phyloP scores from a whole-genome alignment of 2,329 filamentous ascomycete genomes.

The Diplocarpon rosae region DNA sequence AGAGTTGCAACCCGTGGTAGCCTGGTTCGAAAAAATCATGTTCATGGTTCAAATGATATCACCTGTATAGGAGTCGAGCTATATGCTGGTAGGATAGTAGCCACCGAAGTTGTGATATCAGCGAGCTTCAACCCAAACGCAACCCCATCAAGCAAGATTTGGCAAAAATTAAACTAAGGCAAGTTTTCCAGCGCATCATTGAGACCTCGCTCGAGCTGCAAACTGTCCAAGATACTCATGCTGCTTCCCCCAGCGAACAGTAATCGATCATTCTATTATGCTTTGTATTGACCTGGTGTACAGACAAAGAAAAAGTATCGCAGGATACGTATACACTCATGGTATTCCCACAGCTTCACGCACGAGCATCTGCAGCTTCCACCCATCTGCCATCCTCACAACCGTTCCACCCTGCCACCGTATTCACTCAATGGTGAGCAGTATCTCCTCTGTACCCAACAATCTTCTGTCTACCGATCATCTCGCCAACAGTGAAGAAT shows the following conservation, averaged over 20 bases:
- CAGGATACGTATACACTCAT: slow-evolving; percentile 17
- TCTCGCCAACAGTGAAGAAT: slow-evolving; percentile 97
- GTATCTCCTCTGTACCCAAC: slow-evolving; percentile 76
- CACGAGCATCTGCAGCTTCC: slow-evolving; percentile 1
- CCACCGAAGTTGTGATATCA: too few species aligned
- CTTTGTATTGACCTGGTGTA: slow-evolving; percentile 15
- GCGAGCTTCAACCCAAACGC: too few species aligned
- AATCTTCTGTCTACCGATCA: slow-evolving; percentile 90
- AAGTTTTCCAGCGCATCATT: background rate
- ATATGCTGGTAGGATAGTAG: too few species aligned
- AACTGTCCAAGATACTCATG: background rate
- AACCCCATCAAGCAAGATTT: too few species aligned
- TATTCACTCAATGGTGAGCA: slow-evolving; percentile 40
- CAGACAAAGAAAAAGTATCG: slow-evolving; percentile 20
- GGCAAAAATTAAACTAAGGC: background rate
- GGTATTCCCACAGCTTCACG: slow-evolving; percentile 3
- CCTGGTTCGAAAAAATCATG: too few species aligned
- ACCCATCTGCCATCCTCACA: background rate
- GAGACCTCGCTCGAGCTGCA: background rate
- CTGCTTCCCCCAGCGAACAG: background rate
- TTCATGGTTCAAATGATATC: too few species aligned
- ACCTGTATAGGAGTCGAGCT: too few species aligned
- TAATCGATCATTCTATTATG: slow-evolving; percentile 11
- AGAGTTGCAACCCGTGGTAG: too few species aligned
- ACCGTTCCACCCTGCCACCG: background rate